Evolutionary conservation across 225 moss, liverwort and hornwort species (phyloP).

Genomic region (Physcomitrium patens): DNA sequence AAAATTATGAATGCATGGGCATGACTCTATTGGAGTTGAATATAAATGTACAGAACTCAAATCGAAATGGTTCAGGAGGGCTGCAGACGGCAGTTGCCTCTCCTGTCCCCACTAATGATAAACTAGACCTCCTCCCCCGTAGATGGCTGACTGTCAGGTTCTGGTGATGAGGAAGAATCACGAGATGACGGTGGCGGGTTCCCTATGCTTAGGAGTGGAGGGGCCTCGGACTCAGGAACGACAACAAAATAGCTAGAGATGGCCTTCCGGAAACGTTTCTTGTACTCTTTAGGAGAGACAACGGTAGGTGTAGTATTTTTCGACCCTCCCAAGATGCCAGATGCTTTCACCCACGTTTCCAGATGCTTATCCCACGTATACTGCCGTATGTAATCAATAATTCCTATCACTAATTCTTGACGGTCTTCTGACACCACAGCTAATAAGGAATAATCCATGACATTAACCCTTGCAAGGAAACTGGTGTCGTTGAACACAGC

Average conservation of each 20-base stretch:
- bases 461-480: constrained; percentile 62
- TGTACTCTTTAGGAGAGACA: constrained; percentile 70
- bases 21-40: constrained; percentile 59
- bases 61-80: constrained; percentile 58
- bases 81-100: constrained; percentile 51
- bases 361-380: constrained; percentile 81
- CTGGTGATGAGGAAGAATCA: constrained; percentile 30
- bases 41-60: constrained; percentile 66
- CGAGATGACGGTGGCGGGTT: constrained; percentile 23
- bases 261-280: constrained; percentile 70
- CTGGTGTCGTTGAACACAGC: constrained; percentile 70
- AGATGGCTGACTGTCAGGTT: constrained; percentile 35
- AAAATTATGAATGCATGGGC: constrained; percentile 53
- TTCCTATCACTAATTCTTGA: constrained; percentile 65
- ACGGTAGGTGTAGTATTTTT: constrained; percentile 63
- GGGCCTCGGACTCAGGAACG: constrained; percentile 59
- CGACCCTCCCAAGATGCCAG: constrained; percentile 69
- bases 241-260: constrained; percentile 67
- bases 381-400: constrained; percentile 75
- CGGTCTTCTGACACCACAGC: constrained; percentile 62
- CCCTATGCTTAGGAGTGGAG: constrained; percentile 40
- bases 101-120: constrained; percentile 39
- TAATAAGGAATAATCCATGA: constrained; percentile 75
- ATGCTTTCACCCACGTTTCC: constrained; percentile 78
- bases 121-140: constrained; percentile 32